Evolutionary conservation across 2,329 filamentous ascomycete genomes (phyloP).

Genomic region (Corynespora cassiicola): DNA sequence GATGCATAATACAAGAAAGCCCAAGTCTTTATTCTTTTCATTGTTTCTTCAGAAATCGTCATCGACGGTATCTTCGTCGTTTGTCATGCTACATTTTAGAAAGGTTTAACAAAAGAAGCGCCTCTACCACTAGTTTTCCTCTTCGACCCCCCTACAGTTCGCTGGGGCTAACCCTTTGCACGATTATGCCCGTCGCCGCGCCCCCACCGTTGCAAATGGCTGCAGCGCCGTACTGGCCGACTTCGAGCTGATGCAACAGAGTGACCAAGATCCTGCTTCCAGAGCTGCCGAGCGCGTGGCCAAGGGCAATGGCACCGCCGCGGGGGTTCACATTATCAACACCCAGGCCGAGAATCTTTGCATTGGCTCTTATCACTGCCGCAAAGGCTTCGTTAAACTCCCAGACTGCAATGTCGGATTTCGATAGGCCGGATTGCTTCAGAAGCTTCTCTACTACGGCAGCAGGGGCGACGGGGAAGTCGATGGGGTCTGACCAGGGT

Average conservation of each 20-base stretch:
- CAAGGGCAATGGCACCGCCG: slow-evolving; percentile 89
- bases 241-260: slow-evolving; percentile 86
- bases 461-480: slow-evolving; percentile 92
- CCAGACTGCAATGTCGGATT: slow-evolving; percentile 92
- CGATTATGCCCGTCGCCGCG: slow-evolving; percentile 87
- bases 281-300: slow-evolving; percentile 91
- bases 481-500: slow-evolving; percentile 69
- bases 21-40: not conserved
- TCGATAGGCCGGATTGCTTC: slow-evolving; percentile 85
- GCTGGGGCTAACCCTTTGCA: slow-evolving; percentile 70
- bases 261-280: slow-evolving; percentile 91
- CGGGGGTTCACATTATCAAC: slow-evolving; percentile 83
- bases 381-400: slow-evolving; percentile 99
- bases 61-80: too few species aligned
- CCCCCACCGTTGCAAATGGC: slow-evolving; percentile 98
- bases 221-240: slow-evolving; percentile 91
- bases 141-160: slow-evolving; percentile 22
- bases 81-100: too few species aligned
- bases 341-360: slow-evolving; percentile 86
- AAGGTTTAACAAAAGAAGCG: too few species aligned
- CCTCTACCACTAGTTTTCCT: too few species aligned
- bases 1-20: too few species aligned
- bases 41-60: too few species aligned
- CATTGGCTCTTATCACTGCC: slow-evolving; percentile 91
- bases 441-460: slow-evolving; percentile 92